Percentiles rank a stretch among this genome's conserved stretches.
Conservation (phyloP, 1,139 yeast species). For the Taphrina communis region DNA sequence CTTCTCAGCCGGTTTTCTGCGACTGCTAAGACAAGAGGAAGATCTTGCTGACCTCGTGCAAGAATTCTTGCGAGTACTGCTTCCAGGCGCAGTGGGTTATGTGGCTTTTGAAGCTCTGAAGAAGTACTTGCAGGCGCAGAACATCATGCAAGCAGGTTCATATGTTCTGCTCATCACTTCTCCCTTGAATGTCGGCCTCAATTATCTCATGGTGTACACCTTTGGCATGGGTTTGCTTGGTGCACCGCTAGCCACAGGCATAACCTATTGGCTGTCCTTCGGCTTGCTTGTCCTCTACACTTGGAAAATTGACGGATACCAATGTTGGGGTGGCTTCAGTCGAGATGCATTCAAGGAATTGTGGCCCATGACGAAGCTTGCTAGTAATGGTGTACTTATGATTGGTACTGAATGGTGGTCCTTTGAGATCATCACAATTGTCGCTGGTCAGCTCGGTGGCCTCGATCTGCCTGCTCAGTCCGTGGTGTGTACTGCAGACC, state of each 20-base stretch:
- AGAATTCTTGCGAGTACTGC: conserved; percentile 66
- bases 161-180: conserved; percentile 77
- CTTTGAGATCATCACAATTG: conserved; percentile 74
- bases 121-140: conserved; percentile 86
- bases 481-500: conserved; percentile 80
- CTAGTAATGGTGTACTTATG: conserved; percentile 82
- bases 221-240: conserved; percentile 68
- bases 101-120: conserved; percentile 82
- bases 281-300: conserved; percentile 61
- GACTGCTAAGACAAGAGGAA: conserved; percentile 53
- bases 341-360: conserved; percentile 54
- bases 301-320: conserved; percentile 62
- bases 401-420: conserved; percentile 86
- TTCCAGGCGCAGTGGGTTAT: conserved; percentile 83
- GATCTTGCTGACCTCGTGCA: conserved; percentile 71
- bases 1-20: conserved; percentile 47
- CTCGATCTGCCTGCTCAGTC: conserved; percentile 86
- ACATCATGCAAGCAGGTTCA: conserved; percentile 88
- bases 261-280: conserved; percentile 70
- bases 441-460: conserved; percentile 80
- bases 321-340: conserved; percentile 76
- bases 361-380: conserved; percentile 64
- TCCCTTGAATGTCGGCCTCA: conserved; percentile 72
- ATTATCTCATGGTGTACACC: conserved; percentile 71
- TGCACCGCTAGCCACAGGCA: conserved; percentile 69